Evolutionary conservation across 2,329 filamentous ascomycete genomes (phyloP).

Genomic region (Cladobotryum protrusum): DNA sequence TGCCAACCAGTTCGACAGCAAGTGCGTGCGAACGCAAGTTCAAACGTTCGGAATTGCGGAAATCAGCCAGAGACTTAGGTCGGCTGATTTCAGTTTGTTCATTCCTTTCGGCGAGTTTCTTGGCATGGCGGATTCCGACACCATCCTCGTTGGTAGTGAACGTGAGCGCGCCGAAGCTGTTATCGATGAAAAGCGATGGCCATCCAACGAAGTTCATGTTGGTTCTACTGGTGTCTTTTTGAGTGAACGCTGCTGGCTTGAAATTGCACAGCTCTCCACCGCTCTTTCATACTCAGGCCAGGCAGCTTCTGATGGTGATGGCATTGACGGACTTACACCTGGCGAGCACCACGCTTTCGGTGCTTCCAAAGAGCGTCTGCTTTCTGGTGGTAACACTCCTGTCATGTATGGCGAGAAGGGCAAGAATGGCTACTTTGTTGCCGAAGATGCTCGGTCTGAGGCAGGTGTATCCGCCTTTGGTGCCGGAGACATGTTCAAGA

Average conservation of each 20-base stretch:
- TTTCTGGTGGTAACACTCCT: slow-evolving; percentile 47
- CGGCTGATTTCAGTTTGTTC: slow-evolving; percentile 93
- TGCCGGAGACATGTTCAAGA: slow-evolving; percentile 95
- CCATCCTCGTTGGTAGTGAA: slow-evolving; percentile 83
- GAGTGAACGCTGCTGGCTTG: slow-evolving; percentile 92
- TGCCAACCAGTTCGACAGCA: slow-evolving; percentile 98
- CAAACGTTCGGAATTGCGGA: slow-evolving; percentile 96
- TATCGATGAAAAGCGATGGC: slow-evolving; percentile 91
- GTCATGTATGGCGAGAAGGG: slow-evolving; percentile 69
- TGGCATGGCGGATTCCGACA: slow-evolving; percentile 77
- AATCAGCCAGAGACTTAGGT: slow-evolving; percentile 86
- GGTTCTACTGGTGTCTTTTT: slow-evolving; percentile 92
- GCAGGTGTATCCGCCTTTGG: slow-evolving; percentile 88
- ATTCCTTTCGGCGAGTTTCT: slow-evolving; percentile 94
- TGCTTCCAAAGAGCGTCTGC: slow-evolving; percentile 55
- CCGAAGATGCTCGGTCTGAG: slow-evolving; percentile 82
- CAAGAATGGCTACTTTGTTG: slow-evolving; percentile 73
- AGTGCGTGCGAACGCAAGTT: slow-evolving; percentile 90
- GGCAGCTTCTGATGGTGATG: slow-evolving; percentile 52
- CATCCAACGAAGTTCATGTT: slow-evolving; percentile 80
- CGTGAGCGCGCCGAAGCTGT: slow-evolving; percentile 85
- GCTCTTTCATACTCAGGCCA: slow-evolving; percentile 45
- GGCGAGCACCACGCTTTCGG: slow-evolving; percentile 55
- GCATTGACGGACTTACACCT: slow-evolving; percentile 55
- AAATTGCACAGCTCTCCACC: slow-evolving; percentile 71